Percentiles rank a stretch among this genome's conserved stretches.
Evolutionary conservation across 2,329 filamentous ascomycete genomes (phyloP).

Genomic region (Curvularia lunata): DNA sequence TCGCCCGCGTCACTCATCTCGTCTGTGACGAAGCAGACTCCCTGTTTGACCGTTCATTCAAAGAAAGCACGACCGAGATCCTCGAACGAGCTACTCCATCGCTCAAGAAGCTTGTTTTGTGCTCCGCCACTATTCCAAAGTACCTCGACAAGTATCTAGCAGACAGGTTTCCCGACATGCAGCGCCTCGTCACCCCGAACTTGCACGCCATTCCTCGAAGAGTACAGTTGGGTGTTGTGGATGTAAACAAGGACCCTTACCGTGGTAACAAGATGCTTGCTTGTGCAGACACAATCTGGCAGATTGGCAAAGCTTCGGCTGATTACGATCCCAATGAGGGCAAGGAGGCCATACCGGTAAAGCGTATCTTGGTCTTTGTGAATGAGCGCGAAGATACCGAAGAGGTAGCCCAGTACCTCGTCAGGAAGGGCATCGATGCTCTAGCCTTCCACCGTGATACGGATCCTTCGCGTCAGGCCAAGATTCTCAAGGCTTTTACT

Average conservation of each 20-base stretch:
- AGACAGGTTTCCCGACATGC: slow-evolving; percentile 80
- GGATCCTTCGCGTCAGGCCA: slow-evolving; percentile 74
- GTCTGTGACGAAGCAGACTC: slow-evolving; percentile 96
- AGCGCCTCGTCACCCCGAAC: slow-evolving; percentile 90
- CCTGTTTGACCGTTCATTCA: slow-evolving; percentile 90
- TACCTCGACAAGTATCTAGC: slow-evolving; percentile 86
- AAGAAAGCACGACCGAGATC: slow-evolving; percentile 79
- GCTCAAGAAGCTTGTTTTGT: slow-evolving; percentile 84
- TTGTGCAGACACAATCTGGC: slow-evolving; percentile 93
- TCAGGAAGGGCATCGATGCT: slow-evolving; percentile 86
- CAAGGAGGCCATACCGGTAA: slow-evolving; percentile 68
- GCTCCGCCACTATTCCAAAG: slow-evolving; percentile 93
- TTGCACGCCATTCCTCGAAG: slow-evolving; percentile 93
- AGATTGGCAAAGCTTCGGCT: slow-evolving; percentile 78
- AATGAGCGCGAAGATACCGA: slow-evolving; percentile 92
- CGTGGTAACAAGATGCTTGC: slow-evolving; percentile 90
- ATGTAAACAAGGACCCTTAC: slow-evolving; percentile 91
- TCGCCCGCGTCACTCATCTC: slow-evolving; percentile 88
- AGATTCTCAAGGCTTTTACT: slow-evolving; percentile 76
- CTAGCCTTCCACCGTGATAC: slow-evolving; percentile 85
- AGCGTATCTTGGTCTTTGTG: slow-evolving; percentile 92
- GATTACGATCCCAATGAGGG: slow-evolving; percentile 49
- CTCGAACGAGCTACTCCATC: slow-evolving; percentile 82
- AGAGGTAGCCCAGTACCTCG: slow-evolving; percentile 79
- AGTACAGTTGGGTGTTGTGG: slow-evolving; percentile 91